Percentiles rank a stretch among this genome's conserved stretches.
Evolutionary conservation across 768 basidiomycete species (phyloP).

Genomic region (Kwoniella dejecticola): DNA sequence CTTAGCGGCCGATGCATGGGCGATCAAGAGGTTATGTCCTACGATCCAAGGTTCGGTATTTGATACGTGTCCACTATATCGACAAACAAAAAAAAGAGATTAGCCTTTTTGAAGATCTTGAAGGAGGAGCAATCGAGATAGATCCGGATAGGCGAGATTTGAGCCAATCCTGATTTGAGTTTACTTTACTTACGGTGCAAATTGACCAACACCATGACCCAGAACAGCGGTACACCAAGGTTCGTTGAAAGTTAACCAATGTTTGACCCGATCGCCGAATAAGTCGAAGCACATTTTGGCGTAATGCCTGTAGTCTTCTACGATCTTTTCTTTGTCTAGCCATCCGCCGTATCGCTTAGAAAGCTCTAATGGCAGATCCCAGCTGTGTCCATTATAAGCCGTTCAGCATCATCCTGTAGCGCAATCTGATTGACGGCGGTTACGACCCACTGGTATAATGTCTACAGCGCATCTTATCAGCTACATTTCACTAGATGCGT

Average conservation of each 20-base stretch:
- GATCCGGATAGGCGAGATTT: no score
- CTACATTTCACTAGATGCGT: background rate
- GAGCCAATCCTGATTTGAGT: no score
- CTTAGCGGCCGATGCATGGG: constrained; percentile 70
- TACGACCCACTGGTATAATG: constrained; percentile 34
- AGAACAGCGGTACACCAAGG: constrained; percentile 61
- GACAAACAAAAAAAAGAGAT: no score
- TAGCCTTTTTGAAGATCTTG: background rate
- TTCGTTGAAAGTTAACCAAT: constrained; percentile 78
- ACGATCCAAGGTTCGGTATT: constrained; percentile 57
- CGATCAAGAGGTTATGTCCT: constrained; percentile 68
- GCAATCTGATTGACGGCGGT: no score
- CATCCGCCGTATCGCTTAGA: constrained; percentile 75
- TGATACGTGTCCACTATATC: constrained; percentile 32
- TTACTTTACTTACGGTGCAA: constrained; percentile 59
- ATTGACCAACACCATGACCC: constrained; percentile 71
- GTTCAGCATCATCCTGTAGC: no score
- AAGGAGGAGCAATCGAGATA: background rate
- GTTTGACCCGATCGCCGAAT: constrained; percentile 74
- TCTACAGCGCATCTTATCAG: constrained; percentile 4
- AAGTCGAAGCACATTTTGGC: constrained; percentile 69
- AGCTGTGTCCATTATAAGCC: constrained; percentile 55
- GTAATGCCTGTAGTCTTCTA: constrained; percentile 68
- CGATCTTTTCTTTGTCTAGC: constrained; percentile 68
- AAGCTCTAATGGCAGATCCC: constrained; percentile 76